Base-by-base conservation (phyloP, 2,329 filamentous ascomycete genomes). In the Shiraia sp. region DNA sequence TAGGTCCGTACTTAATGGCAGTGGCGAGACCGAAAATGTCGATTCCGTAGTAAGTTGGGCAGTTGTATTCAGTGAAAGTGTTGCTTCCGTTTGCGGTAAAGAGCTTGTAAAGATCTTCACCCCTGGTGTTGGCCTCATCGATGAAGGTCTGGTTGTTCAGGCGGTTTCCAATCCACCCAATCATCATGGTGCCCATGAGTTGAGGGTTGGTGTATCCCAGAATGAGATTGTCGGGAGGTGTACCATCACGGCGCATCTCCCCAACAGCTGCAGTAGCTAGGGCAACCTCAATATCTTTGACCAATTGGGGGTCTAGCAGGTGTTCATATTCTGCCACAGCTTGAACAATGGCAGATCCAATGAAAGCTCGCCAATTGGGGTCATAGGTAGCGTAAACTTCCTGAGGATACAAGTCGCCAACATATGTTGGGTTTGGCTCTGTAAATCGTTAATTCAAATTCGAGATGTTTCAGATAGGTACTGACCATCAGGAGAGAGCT, bases 31-130 rank as follows among this genome's bases (percentile, higher is more conserved):
- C 71, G 64, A 67, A 73, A 24, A 67, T 50, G 41, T 73, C 70
- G 48, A 72, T 68, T 25, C 71, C 71, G 31, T 72, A 73, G 51
- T 73, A 73, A 2, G 66, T 72, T 2, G 71, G 69, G 3, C 67
- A 62, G 25, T 72, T 72, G 48, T 72, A 73, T 45, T 73, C 71
- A 12, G 59, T 63, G 1, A 72, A 50, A 61, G 52, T 62, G 34
- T 69, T 57, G 2, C 61, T 59, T 7, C 64, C 65, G 13, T 59
- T 57, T 4, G 45, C 53, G 30, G 55, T 53, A 30, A 63, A 63
- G 1, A 63, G 45, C 12, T 48, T 31, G 13, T 51, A 35, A 19
- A 53, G 36, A 10, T 58, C 51, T 0, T 60, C 36, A 2, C 64
- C 72, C 28, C 69, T 64, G 15, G 61, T 45, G 23, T 68, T 53